Conservation (phyloP, 805 yeast genomes). For the Komagataella kurtzmanii region DNA sequence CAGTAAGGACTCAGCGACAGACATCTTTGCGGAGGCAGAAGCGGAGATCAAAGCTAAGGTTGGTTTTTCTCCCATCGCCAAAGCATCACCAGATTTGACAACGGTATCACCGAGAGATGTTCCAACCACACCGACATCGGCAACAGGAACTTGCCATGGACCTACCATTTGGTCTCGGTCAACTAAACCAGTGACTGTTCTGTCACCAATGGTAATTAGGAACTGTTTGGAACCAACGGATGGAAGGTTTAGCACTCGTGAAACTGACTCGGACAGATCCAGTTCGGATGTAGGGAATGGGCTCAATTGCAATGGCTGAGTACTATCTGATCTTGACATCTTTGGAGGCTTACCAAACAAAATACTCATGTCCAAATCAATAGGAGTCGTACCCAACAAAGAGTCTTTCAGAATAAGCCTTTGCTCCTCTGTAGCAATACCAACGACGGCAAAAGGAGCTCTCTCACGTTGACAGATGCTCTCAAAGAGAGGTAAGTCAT, state of each 20-base stretch:
- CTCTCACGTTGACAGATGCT: conserved; percentile 88
- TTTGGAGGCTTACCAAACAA: conserved; percentile 96
- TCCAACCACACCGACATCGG: conserved; percentile 94
- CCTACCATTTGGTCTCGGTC: conserved; percentile 99
- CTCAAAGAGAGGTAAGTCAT: conserved; percentile 57
- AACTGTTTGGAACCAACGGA: conserved; percentile 92
- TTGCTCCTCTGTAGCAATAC: conserved; percentile 81
- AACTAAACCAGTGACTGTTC: conserved; percentile 92
- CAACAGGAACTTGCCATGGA: conserved; percentile 99
- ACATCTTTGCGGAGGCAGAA: conserved; percentile 85
- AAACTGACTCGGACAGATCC: conserved; percentile 49
- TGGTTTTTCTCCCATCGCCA: conserved; percentile 97
- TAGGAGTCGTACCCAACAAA: conserved; percentile 69
- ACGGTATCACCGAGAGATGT: conserved; percentile 72
- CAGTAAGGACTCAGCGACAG: conserved; percentile 87
- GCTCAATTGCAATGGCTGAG: conserved; percentile 41
- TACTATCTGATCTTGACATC: conserved; percentile 64
- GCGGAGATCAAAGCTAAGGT: conserved; percentile 78
- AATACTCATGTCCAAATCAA: conserved; percentile 90
- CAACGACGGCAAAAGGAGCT: conserved; percentile 93
- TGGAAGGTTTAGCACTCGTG: conserved; percentile 79
- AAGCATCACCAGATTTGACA: conserved; percentile 82
- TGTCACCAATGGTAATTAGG: conserved; percentile 95
- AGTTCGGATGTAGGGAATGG: conserved; percentile 21
- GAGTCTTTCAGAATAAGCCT: conserved; percentile 72